Percentiles rank a stretch among this genome's conserved stretches.
Conservation (phyloP, 495 filamentous ascomycete genomes). For the Trichoderma virens region DNA sequence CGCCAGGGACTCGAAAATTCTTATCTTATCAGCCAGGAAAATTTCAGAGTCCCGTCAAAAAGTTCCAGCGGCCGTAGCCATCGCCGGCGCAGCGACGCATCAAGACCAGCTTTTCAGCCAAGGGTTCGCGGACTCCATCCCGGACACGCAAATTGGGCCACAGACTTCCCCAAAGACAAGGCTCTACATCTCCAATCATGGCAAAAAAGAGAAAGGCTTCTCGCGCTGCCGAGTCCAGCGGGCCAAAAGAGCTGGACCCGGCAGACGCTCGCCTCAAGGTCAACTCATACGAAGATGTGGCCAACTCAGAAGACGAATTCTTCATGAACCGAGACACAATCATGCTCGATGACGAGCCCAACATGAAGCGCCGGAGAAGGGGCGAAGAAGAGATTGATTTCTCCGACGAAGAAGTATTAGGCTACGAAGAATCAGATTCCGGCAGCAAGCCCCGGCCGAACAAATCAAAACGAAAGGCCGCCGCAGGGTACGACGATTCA, state of each 20-base stretch:
- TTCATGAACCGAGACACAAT: conserved; percentile 76
- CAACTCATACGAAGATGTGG: conserved; percentile 72
- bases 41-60: background rate
- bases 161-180: background rate
- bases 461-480: conserved; percentile 15
- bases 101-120: background rate
- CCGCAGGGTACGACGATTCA: conserved; percentile 26
- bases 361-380: conserved; percentile 65
- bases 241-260: conserved; percentile 42
- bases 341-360: conserved; percentile 69
- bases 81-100: background rate
- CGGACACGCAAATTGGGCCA: background rate
- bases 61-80: background rate
- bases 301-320: conserved; percentile 90
- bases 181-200: conserved; percentile 41
- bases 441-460: conserved; percentile 15
- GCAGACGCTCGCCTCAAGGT: conserved; percentile 50
- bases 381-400: conserved; percentile 52
- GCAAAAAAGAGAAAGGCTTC: conserved; percentile 74
- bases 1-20: background rate
- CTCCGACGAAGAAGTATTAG: conserved; percentile 86
- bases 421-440: conserved; percentile 51
- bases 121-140: too few species aligned
- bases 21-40: conserved; percentile 9
- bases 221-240: conserved; percentile 29